Evolutionary conservation across 2,329 filamentous ascomycete genomes (phyloP).

Genomic region (Claviceps sp.): DNA sequence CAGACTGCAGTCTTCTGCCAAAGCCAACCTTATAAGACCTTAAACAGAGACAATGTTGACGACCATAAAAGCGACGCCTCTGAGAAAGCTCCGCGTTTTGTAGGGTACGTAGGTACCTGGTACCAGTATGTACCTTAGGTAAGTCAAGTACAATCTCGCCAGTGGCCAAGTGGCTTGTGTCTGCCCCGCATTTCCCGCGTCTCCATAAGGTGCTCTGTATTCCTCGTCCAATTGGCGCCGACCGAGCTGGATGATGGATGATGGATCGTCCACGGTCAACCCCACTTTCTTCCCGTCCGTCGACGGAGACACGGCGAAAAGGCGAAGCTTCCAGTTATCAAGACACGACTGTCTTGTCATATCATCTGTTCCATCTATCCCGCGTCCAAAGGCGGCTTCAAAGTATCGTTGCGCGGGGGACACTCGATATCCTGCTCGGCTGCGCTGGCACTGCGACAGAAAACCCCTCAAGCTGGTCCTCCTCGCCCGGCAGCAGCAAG

Average conservation of each 20-base stretch:
- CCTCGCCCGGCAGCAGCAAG: background rate
- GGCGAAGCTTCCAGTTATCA: background rate
- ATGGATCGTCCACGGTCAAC: background rate
- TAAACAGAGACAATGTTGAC: no score
- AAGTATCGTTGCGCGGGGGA: background rate
- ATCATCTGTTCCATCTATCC: background rate
- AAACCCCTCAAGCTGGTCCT: background rate
- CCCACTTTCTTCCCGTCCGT: background rate
- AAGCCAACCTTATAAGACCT: no score
- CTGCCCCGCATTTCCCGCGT: no score
- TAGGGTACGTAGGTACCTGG: no score
- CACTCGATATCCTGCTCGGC: background rate
- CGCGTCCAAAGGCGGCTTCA: background rate
- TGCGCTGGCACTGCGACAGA: background rate
- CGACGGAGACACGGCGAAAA: background rate
- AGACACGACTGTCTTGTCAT: background rate
- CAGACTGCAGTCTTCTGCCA: no score
- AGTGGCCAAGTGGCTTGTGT: no score
- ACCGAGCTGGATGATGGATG: no score
- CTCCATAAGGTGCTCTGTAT: no score
- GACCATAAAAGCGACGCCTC: no score
- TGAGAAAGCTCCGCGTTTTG: no score
- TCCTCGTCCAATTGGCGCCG: background rate
- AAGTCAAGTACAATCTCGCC: no score
- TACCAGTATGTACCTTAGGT: no score